A percentile compares a stretch with the other conserved stretches of the same genome.
Evolutionary conservation across 192 early-diverging fungal species (phyloP).

Genomic region (Mortierella antarctica): DNA sequence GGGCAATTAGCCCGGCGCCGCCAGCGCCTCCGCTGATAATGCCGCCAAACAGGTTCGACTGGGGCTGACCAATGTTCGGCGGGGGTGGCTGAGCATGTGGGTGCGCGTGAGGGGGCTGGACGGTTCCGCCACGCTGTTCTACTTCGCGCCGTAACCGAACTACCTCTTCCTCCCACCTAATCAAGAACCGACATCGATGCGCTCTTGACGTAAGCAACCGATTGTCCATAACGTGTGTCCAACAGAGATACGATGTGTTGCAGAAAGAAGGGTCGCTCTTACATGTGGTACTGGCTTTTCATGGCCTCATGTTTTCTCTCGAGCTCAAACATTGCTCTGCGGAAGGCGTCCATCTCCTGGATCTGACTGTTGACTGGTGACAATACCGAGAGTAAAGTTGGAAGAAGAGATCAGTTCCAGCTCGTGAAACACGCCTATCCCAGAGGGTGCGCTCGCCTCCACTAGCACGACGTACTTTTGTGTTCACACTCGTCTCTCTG

Average conservation of each 20-base stretch:
- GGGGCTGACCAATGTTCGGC: constrained; percentile 72
- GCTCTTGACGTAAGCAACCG: not conserved
- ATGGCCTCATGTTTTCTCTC: constrained; percentile 84
- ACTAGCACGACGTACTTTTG: constrained; percentile 68
- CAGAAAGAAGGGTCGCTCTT: not conserved
- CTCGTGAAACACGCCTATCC: not conserved
- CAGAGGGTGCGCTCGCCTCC: not conserved
- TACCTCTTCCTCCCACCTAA: constrained; percentile 87
- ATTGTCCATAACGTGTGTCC: not conserved
- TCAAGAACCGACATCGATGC: not conserved
- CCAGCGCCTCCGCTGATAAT: constrained; percentile 61
- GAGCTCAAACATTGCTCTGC: constrained; percentile 82
- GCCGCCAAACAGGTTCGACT: constrained; percentile 66
- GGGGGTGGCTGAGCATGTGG: constrained; percentile 68
- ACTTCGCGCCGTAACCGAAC: constrained; percentile 82
- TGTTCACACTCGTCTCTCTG: constrained; percentile 88
- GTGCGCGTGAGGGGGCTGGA: constrained; percentile 57
- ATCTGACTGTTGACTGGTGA: constrained; percentile 76
- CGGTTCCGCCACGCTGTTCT: constrained; percentile 74
- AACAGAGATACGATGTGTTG: not conserved
- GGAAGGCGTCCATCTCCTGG: constrained; percentile 81
- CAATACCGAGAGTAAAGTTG: not conserved
- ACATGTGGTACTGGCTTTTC: constrained; percentile 76
- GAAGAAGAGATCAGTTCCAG: not conserved
- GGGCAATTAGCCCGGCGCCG: constrained; percentile 59